phyloP scores from a whole-genome alignment of 371 early-diverging fungal genomes.

The Umbelopsis sp. region DNA sequence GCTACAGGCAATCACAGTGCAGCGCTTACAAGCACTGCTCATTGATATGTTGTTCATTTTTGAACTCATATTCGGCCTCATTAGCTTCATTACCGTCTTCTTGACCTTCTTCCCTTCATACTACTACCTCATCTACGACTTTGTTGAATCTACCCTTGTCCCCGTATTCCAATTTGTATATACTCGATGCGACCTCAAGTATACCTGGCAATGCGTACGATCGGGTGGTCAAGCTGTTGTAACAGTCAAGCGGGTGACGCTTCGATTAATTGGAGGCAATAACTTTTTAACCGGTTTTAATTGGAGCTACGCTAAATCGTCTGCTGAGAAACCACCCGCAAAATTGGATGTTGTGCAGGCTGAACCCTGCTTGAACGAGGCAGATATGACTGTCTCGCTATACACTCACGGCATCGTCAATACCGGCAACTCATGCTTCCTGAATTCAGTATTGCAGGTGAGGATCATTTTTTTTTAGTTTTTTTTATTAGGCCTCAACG shows the following conservation, averaged over 20 bases:
- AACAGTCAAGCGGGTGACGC: conserved; percentile 2
- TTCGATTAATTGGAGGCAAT: conserved; percentile 16
- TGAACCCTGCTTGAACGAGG: conserved; percentile 4
- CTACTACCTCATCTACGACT: conserved; percentile 22
- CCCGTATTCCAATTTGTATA: conserved; percentile 22
- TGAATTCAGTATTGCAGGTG: conserved; percentile 88
- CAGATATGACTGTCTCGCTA: conserved; percentile 2
- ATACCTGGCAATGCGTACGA: conserved; percentile 8
- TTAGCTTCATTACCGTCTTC: conserved; percentile 24
- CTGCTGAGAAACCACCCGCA: not conserved
- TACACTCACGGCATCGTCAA: conserved; percentile 72
- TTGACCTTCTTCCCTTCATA: conserved; percentile 24
- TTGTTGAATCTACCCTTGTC: conserved; percentile 9
- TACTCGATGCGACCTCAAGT: conserved; percentile 20
- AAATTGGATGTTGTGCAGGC: not conserved
- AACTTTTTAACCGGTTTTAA: not conserved
- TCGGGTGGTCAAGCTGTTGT: conserved; percentile 9
- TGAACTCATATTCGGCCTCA: conserved; percentile 17
- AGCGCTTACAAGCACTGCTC: conserved; percentile 3
- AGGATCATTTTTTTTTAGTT: not conserved
- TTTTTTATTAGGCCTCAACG: not conserved
- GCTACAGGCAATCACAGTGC: conserved; percentile 9
- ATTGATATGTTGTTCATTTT: conserved; percentile 11
- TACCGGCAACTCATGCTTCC: conserved; percentile 89
- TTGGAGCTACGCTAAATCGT: conserved; percentile 1